Evolutionary conservation across 108 stramenopile genomes (phyloP).

Genomic region (Mediolabrus comicus): DNA sequence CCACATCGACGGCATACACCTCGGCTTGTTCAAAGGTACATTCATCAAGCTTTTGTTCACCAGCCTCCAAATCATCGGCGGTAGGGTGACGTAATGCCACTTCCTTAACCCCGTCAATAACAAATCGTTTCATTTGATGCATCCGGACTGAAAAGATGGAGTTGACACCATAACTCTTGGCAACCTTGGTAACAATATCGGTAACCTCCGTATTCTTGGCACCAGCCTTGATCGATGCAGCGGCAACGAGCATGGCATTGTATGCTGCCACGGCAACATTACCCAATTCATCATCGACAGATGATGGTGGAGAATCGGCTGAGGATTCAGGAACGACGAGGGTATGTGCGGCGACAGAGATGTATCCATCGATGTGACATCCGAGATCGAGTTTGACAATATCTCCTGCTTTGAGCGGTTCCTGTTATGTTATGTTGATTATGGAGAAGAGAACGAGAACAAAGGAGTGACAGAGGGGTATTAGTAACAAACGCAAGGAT

Average conservation of each 20-base stretch:
- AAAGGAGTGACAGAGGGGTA: slow-evolving; percentile 5
- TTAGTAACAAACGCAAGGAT: neutral
- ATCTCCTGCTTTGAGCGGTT: slow-evolving; percentile 91
- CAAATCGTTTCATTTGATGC: slow-evolving; percentile 99
- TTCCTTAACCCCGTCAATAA: slow-evolving; percentile 96
- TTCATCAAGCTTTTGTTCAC: slow-evolving; percentile 76
- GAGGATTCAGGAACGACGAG: slow-evolving; percentile 73
- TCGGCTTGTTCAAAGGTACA: slow-evolving; percentile 87
- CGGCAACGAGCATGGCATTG: slow-evolving; percentile 96
- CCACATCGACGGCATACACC: slow-evolving; percentile 97
- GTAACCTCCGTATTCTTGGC: slow-evolving; percentile 91
- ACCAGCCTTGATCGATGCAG: slow-evolving; percentile 87
- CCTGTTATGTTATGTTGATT: slow-evolving; percentile 52
- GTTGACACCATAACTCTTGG: slow-evolving; percentile 92
- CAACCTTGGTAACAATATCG: slow-evolving; percentile 88
- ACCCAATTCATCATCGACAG: slow-evolving; percentile 54
- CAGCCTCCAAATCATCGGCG: slow-evolving; percentile 74
- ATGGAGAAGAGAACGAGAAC: neutral
- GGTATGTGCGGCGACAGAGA: slow-evolving; percentile 97
- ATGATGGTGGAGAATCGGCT: slow-evolving; percentile 51
- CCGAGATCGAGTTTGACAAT: slow-evolving; percentile 99
- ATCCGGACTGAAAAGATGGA: slow-evolving; percentile 92
- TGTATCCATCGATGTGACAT: slow-evolving; percentile 99
- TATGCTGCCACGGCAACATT: slow-evolving; percentile 94
- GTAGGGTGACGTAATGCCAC: slow-evolving; percentile 81